Evolutionary conservation across 345 rosid species (phyloP).

Genomic region (Pseudoturritis turrita): DNA sequence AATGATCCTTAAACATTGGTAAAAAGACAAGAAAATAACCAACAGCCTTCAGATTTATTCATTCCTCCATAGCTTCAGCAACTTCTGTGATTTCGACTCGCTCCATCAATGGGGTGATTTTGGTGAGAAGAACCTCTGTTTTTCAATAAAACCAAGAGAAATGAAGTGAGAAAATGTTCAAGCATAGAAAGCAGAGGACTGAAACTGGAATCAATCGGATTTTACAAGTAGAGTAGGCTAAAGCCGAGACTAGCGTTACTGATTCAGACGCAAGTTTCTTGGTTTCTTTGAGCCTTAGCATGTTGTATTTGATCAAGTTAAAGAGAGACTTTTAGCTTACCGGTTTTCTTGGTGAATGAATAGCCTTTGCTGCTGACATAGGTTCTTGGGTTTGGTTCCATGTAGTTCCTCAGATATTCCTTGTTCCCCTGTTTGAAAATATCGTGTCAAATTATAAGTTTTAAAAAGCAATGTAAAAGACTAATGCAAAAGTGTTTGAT

Average conservation of each 20-base stretch:
- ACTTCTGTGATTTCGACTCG: slow-evolving; percentile 48
- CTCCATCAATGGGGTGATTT: slow-evolving; percentile 60
- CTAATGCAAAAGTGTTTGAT: background rate
- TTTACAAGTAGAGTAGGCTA: background rate
- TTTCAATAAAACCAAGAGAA: background rate
- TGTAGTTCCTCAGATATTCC: slow-evolving; percentile 75
- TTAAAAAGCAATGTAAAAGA: background rate
- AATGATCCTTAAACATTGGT: slow-evolving; percentile 14
- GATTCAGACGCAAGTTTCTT: background rate
- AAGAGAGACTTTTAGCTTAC: slow-evolving; percentile 12
- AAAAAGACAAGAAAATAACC: background rate
- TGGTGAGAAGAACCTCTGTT: slow-evolving; percentile 60
- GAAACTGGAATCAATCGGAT: background rate
- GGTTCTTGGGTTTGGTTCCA: slow-evolving; percentile 73
- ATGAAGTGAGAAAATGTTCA: background rate
- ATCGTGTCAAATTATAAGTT: background rate
- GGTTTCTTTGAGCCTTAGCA: background rate
- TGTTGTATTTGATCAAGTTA: background rate
- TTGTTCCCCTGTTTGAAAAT: slow-evolving; percentile 52
- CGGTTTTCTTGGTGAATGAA: slow-evolving; percentile 64
- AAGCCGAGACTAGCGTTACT: background rate
- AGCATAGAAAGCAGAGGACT: background rate
- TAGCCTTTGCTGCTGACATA: slow-evolving; percentile 56
- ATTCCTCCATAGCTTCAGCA: slow-evolving; percentile 76
- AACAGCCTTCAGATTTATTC: slow-evolving; percentile 9